Evolutionary conservation across 2,329 filamentous ascomycete genomes (phyloP), one percentile per base, ranked within the genome.

Genomic region (Orbilia ellipsospora): DNA sequence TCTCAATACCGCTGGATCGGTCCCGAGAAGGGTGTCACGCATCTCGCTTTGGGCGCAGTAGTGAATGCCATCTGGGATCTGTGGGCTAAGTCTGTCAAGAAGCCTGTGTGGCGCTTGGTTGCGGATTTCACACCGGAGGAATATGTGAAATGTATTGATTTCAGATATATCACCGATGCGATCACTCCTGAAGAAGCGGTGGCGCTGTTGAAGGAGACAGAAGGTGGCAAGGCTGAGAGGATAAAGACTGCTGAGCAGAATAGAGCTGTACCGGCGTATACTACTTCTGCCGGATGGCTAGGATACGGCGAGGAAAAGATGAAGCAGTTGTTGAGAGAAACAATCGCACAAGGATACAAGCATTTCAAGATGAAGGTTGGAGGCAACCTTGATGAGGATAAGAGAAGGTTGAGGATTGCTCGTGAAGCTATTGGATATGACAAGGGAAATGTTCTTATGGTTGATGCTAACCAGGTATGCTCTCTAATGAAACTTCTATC

Each of bases 341-440:
- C 92, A 16, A 86, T 95, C 56, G 84, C 84, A 55, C 88, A 90
- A 77, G 93, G 93, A 8, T 96, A 95, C 84, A 86, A 83, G 76
- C 90, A 96, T 84, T 96, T 96, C 85, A 97, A 96, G 86, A 85
- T 96, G 82, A 97, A 97, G 85, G 93, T 96, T 54, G 93, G 93
- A 45, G 88, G 87, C 10, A 88, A 87, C 78, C 80, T 96, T 15
- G 90, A 89, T 78, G 88, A 90, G 77, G 93, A 97, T 82, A 86
- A 87, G 79, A 85, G 87, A 72, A 86, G 93, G 3, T 84, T 96
- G 79, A 82, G 83, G 13, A 93, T 96, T 82, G 92, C 92, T 4
- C 86, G 93, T 54, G 88, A 92, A 31, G 89, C 94, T 48, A 91
- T 96, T 81, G 79, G 79, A n/a, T 94, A 90, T 82, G 92, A 96